phyloP scores from a whole-genome alignment of 768 basidiomycete species.

The Boletus fagicola region DNA sequence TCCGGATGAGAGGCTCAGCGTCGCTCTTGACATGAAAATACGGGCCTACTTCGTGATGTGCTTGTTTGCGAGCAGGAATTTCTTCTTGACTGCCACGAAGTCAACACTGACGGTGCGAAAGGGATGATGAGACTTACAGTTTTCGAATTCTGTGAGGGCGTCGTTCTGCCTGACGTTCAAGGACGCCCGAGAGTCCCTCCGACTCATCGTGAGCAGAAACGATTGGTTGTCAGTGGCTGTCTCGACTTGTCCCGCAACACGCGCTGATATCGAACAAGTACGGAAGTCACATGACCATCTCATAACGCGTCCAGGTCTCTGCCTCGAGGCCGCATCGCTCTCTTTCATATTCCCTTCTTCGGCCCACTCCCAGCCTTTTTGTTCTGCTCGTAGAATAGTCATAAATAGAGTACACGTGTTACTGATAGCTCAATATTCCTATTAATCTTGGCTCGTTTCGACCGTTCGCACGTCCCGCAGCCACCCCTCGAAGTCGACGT shows the following conservation, averaged over 20 bases:
- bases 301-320: slow-evolving; percentile 21
- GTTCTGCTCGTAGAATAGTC: slow-evolving; percentile 7
- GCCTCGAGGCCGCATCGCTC: slow-evolving; percentile 27
- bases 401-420: slow-evolving; percentile 24
- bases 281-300: slow-evolving; percentile 27
- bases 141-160: slow-evolving; percentile 81
- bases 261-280: slow-evolving; percentile 37
- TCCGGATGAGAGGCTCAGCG: slow-evolving; percentile 8
- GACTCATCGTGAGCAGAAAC: slow-evolving; percentile 31
- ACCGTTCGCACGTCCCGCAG: slow-evolving; percentile 40
- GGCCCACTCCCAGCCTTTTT: slow-evolving; percentile 10
- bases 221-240: slow-evolving; percentile 25
- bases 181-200: slow-evolving; percentile 42
- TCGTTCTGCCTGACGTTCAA: slow-evolving; percentile 69
- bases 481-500: slow-evolving; percentile 58
- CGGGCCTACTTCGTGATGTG: slow-evolving; percentile 79
- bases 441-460: slow-evolving; percentile 26
- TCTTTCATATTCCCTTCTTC: slow-evolving; percentile 31
- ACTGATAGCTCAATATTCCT: slow-evolving; percentile 4
- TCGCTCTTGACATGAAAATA: slow-evolving; percentile 1
- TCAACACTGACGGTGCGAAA: slow-evolving; percentile 6
- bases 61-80: slow-evolving; percentile 86
- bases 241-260: slow-evolving; percentile 22
- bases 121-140: slow-evolving; percentile 50
- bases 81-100: slow-evolving; percentile 77